Evolutionary conservation across 73 alveolate species (phyloP), one percentile per base, ranked within the genome.

Genomic region (Stentor coeruleus): DNA sequence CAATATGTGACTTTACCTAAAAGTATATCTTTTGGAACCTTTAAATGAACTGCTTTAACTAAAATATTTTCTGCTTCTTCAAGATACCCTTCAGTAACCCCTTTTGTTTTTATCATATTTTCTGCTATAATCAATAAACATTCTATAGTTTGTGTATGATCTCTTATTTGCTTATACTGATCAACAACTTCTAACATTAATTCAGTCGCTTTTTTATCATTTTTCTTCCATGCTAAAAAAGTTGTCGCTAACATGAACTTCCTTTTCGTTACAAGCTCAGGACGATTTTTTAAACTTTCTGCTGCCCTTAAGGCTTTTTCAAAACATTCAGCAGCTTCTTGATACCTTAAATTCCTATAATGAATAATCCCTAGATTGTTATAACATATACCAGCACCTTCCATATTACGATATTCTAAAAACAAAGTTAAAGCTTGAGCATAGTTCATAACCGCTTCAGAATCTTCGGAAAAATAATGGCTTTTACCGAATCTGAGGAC

Each of bases 341-440:
- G 60, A 59, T 49, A 89, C 40, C 88, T 82, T 37, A 39, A 81
- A 79, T 89, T 81, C 74, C 82, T 81, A 76, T 39, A 89, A 72
- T 89, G 76, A 3, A 87, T 82, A 72, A 81, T 82, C 3, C 89
- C 95, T 33, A 89, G 84, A 77, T 89, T 89, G 38, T 88, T 89
- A 38, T 87, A 79, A 87, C 95, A 89, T 30, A 86, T 89, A 3
- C 91, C 92, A 39, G 91, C 91, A 14, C 90, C 91, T 55, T 86
- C 80, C 38, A 82, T 37, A 59, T 89, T 89, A 38, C 82, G 36
- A 6, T 59, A 35, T 38, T 87, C 87, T 20, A 20, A 14, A 82
- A 89, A 82, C 84, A 89, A 73, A 55, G 82, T 82, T 76, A 85
- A 86, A 28, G 94, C 94, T 38, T 89, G 89, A 66, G 92, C 91